Percentiles rank a stretch among this genome's conserved stretches.
phyloP scores from a whole-genome alignment of 2,329 filamentous ascomycete species.

The Stachybotrys chartarum region DNA sequence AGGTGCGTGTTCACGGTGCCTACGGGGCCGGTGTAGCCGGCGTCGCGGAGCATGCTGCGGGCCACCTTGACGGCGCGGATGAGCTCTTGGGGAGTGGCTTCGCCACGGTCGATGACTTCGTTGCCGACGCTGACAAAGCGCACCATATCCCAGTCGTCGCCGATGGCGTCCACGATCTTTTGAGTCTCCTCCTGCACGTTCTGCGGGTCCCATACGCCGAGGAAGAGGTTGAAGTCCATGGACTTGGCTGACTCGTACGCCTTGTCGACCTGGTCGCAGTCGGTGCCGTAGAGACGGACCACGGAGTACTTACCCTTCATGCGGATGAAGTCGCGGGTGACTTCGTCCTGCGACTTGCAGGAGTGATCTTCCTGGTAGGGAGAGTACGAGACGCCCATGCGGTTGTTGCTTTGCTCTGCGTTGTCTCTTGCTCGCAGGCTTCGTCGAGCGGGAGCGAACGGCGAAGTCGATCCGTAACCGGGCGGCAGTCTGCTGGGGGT shows the following conservation, averaged over 20 bases:
- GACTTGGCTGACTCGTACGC: slow-evolving; percentile 56
- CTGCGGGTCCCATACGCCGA: slow-evolving; percentile 63
- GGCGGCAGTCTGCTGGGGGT: background rate
- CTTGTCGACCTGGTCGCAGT: slow-evolving; percentile 64
- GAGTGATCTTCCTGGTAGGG: slow-evolving; percentile 42
- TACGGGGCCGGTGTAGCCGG: slow-evolving; percentile 65
- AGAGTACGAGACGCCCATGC: slow-evolving; percentile 40
- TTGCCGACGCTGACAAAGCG: slow-evolving; percentile 74
- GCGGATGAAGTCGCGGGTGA: slow-evolving; percentile 56
- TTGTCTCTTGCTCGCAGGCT: background rate
- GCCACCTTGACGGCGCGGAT: slow-evolving; percentile 50
- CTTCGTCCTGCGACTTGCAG: slow-evolving; percentile 60
- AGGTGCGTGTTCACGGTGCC: slow-evolving; percentile 76
- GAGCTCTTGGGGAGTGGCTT: slow-evolving; percentile 45
- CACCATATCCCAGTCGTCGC: slow-evolving; percentile 60
- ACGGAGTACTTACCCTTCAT: slow-evolving; percentile 48
- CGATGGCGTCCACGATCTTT: slow-evolving; percentile 51
- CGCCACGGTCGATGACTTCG: slow-evolving; percentile 64
- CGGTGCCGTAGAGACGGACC: slow-evolving; percentile 72
- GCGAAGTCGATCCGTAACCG: background rate
- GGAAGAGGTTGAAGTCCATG: slow-evolving; percentile 62
- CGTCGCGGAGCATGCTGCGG: slow-evolving; percentile 47
- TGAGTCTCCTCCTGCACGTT: slow-evolving; percentile 49
- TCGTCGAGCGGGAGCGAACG: background rate
- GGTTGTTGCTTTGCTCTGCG: slow-evolving; percentile 4